Conservation (phyloP, 257 asterid species). For the Ligustrum vulgare region DNA sequence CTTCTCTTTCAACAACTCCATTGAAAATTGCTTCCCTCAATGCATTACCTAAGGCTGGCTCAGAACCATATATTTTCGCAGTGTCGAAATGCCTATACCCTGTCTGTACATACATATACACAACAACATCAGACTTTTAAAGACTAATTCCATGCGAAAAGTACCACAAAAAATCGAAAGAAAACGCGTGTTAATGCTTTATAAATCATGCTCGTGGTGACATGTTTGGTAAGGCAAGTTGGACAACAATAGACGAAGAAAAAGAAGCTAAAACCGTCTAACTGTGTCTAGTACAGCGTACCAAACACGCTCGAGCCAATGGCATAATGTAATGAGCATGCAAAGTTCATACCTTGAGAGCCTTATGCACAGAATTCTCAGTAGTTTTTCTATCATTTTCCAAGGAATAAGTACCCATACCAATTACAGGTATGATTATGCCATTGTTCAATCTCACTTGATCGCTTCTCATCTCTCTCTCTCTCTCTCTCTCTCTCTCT, state of each 20-base stretch:
- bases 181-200: not conserved
- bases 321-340: too few relatives aligned
- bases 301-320: not conserved
- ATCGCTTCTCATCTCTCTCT: constrained; percentile 45
- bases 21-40: constrained; percentile 43
- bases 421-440: constrained; percentile 54
- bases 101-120: constrained; percentile 39
- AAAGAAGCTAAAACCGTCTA: too few relatives aligned
- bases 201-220: not conserved
- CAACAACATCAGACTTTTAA: not conserved
- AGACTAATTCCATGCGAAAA: not conserved
- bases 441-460: constrained; percentile 73
- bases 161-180: not conserved
- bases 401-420: constrained; percentile 73
- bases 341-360: constrained; percentile 56
- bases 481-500: not conserved
- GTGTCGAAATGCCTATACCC: constrained; percentile 88
- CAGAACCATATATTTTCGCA: constrained; percentile 79
- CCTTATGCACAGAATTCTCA: constrained; percentile 56
- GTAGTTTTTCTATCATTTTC: constrained; percentile 61
- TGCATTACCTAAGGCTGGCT: constrained; percentile 70
- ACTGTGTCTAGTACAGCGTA: not conserved
- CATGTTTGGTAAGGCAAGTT: not conserved
- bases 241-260: not conserved
- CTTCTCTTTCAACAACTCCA: constrained; percentile 52